Evolutionary conservation across 495 filamentous ascomycete species (phyloP), one percentile per base, ranked within the genome.

Genomic region (Podospora conica): DNA sequence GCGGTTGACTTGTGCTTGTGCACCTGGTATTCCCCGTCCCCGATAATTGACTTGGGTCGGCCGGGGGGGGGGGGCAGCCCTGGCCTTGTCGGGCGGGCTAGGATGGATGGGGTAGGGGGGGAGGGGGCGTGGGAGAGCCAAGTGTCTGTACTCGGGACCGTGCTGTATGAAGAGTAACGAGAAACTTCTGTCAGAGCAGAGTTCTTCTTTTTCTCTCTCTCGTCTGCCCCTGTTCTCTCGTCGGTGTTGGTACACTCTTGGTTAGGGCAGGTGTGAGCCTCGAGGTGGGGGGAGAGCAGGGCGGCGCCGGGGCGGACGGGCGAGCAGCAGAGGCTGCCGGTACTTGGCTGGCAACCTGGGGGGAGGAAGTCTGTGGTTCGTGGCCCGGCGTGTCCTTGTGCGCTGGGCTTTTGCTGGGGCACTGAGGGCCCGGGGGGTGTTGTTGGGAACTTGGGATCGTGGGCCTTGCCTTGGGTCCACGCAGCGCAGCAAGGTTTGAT

Each of bases 181-280:
- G 40, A 48, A 48, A 48, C 40, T 5, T 48, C 40, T 48, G 40
- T 18, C 40, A 48, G 40, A 48, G 40, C 40, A 48, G 40, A 48
- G 18, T n/a, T 48, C 40, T 48, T 48, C n/a, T 48, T 8, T 15
- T 3, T 40, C 12, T 48, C 33, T 48, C 33, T 48, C 48, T 10
- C 66, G 65, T 66, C 66, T 70, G 71, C 65, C 66, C 60, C 58
- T 33, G 54, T 62, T 63, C 63, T 10, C 53, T 55, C 56, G 65
- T 61, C 57, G 48, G 60, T 54, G 55, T 11, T 63, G 33, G 53
- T 29, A 53, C 23, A 54, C 22, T 15, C 20, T 53, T 55, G 65
- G 21, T 33, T 56, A 53, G 4, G n/a, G 10, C 9, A 57, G 25
- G 28, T 48, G 28, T 29, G 24, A 55, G 62, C 11, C 25, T 28